phyloP scores from a whole-genome alignment of 257 asterid genomes.

The Anisodus tanguticus region DNA sequence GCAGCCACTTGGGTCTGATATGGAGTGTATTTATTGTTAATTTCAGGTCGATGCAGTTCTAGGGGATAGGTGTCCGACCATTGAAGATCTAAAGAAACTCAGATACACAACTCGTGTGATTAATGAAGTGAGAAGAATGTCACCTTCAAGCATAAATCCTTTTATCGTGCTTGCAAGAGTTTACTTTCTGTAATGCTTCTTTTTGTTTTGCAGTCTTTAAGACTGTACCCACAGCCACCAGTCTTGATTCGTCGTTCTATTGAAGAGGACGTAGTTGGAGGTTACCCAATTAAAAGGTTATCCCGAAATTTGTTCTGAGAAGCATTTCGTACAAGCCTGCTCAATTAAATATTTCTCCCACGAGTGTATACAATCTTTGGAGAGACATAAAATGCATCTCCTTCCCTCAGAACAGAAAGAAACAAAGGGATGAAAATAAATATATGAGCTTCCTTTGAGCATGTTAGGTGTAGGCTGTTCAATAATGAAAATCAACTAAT shows the following conservation, averaged over 20 bases:
- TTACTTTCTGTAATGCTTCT: conserved; percentile 31
- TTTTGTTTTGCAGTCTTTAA: conserved; percentile 69
- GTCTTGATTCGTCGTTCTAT: conserved; percentile 95
- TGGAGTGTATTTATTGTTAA: conserved; percentile 37
- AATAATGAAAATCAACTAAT: conserved; percentile 19
- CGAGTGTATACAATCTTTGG: neutral
- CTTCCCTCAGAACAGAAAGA: conserved; percentile 18
- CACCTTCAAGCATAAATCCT: conserved; percentile 24
- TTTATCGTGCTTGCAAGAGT: conserved; percentile 24
- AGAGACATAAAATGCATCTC: conserved; percentile 18
- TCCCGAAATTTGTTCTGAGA: conserved; percentile 12
- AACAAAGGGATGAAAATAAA: conserved; percentile 9
- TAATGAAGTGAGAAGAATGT: conserved; percentile 70
- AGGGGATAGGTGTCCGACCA: conserved; percentile 89
- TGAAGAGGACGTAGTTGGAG: conserved; percentile 75
- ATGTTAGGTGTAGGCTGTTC: neutral
- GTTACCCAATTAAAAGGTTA: conserved; percentile 85
- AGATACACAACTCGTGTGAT: conserved; percentile 91
- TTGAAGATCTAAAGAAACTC: conserved; percentile 93
- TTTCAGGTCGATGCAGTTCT: conserved; percentile 82
- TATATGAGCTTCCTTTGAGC: neutral
- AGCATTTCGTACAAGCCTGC: neutral
- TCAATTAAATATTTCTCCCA: neutral
- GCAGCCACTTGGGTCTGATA: neutral
- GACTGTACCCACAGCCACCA: conserved; percentile 98